Evolutionary conservation across 2,329 filamentous ascomycete genomes (phyloP).

Genomic region (Ceratocystis destructans): DNA sequence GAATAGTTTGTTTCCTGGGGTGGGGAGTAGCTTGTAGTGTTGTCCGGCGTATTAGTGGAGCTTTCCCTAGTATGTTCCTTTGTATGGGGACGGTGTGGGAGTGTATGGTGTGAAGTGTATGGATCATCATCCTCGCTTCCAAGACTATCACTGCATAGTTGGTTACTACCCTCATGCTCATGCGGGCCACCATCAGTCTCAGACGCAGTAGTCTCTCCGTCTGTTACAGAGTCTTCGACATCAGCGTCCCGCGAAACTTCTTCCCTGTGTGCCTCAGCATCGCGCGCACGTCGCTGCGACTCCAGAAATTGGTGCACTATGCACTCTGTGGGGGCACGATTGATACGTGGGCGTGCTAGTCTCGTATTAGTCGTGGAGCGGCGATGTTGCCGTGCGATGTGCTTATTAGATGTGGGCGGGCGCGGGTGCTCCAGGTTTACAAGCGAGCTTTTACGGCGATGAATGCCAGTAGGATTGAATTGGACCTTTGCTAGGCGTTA

Average conservation of each 20-base stretch:
- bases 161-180: neutral
- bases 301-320: slow-evolving; percentile 54
- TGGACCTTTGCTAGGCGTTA: slow-evolving; percentile 34
- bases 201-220: slow-evolving; percentile 27
- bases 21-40: too few species aligned
- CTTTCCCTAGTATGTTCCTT: neutral
- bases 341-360: slow-evolving; percentile 20
- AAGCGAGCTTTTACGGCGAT: slow-evolving; percentile 53
- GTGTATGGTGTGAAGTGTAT: neutral
- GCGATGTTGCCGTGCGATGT: neutral
- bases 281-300: slow-evolving; percentile 33
- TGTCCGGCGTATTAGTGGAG: neutral
- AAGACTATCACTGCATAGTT: slow-evolving; percentile 22
- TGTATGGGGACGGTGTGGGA: neutral
- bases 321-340: slow-evolving; percentile 38
- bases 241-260: slow-evolving; percentile 23
- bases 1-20: too few species aligned
- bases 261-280: slow-evolving; percentile 10
- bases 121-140: neutral
- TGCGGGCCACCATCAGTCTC: slow-evolving; percentile 14
- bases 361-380: slow-evolving; percentile 16
- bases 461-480: slow-evolving; percentile 46
- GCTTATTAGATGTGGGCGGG: neutral
- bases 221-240: slow-evolving; percentile 24
- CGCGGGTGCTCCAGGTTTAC: slow-evolving; percentile 34